Base-by-base conservation (phyloP, 2,329 filamentous ascomycete genomes). In the Orbilia ellipsospora region DNA sequence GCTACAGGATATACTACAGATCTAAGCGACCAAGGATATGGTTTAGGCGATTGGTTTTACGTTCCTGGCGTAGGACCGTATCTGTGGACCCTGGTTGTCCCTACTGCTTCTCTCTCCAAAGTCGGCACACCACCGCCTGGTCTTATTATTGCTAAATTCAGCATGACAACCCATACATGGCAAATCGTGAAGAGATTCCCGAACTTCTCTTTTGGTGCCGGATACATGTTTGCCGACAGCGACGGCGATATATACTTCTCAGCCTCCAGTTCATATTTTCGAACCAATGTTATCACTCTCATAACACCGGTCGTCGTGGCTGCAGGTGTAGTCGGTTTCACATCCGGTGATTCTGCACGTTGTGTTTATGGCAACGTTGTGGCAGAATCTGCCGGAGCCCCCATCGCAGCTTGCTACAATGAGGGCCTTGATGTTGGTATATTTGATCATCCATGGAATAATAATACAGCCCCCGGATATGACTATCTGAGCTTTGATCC, bases 221-320 rank as follows among this genome's bases (percentile, higher is more conserved):
- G 59, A 40, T 13, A 4, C 1, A 5, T 51, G 7, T 63, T 51
- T 23, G 59, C 36, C 20, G 18, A 31, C 16, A 45, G 51, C 44
- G 51, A 63, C 16, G 59, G 59, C 1, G 45, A 63, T 23, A 31
- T 63, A 18, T 63, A 16, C n/a, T 50, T 31, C 45, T 15, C 12
- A 2, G 20, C 20, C 12, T 40, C 40, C 10, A 15, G 2, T 5
- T 18, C 59, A 6, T 18, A 52, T 23, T 63, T 10, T 20, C 18
- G 18, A 42, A 31, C 45, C 45, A 63, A 63, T 18, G 20, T 52
- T 16, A 40, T 52, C 15, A 51, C 59, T 15, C 13, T 7, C 13
- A 26, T 7, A 5, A 63, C 26, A 8, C 59, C 59, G 15, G 26
- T 52, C 13, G 26, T 63, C 7, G 59, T 63, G 10, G 4, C 28